Conservation (phyloP, 495 filamentous ascomycete genomes). For the Lentithecium fluviatile region DNA sequence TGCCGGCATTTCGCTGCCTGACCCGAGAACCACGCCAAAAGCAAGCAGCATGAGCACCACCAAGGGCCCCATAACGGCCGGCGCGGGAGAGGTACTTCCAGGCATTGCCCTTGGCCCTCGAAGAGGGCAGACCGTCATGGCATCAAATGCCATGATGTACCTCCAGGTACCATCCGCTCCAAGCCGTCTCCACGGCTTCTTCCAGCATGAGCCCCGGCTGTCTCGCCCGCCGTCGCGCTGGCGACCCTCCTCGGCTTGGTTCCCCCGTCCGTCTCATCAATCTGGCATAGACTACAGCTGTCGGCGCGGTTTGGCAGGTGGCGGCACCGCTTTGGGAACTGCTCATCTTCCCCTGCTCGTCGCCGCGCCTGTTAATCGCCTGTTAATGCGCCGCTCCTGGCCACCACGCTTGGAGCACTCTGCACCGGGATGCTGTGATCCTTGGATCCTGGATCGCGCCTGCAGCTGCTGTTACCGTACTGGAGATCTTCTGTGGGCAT, state of each 20-base stretch:
- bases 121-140: constrained; percentile 16
- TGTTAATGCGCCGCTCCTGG: constrained; percentile 30
- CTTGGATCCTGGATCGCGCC: constrained; percentile 31
- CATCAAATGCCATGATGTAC: constrained; percentile 22
- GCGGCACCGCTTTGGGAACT: constrained; percentile 31
- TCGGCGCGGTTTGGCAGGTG: constrained; percentile 15
- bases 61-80: constrained; percentile 7
- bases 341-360: constrained; percentile 21
- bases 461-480: constrained; percentile 34
- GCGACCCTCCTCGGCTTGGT: constrained; percentile 10
- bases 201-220: constrained; percentile 22
- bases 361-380: constrained; percentile 20
- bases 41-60: constrained; percentile 17
- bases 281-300: constrained; percentile 13
- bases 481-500: constrained; percentile 37
- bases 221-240: constrained; percentile 23
- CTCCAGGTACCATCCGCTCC: constrained; percentile 2
- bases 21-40: constrained; percentile 29
- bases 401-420: constrained; percentile 28
- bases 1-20: constrained; percentile 32
- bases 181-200: constrained; percentile 8
- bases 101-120: constrained; percentile 12
- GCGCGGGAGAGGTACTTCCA: constrained; percentile 10
- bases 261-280: constrained; percentile 25
- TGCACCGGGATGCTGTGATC: not conserved